Conservation (phyloP, 108 stramenopile genomes). For the Seminavis robusta region DNA sequence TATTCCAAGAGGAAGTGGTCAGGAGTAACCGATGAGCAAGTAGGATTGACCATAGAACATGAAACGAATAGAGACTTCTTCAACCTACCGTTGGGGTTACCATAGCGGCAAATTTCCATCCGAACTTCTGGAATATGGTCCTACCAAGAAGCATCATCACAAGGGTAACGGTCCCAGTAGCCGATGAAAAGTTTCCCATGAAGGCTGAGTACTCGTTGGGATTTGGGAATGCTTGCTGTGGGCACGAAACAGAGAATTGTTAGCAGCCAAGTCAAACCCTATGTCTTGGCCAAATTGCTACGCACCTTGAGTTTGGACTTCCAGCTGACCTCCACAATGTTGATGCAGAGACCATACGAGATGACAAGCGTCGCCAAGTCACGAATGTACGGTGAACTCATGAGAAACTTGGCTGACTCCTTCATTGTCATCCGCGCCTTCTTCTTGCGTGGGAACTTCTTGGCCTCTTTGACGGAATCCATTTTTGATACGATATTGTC, state of each 20-base stretch:
- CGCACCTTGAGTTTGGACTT: slow-evolving; percentile 98
- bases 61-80: not conserved
- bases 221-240: slow-evolving; percentile 92
- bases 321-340: slow-evolving; percentile 99
- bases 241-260: too few species aligned
- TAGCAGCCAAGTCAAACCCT: not conserved
- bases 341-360: slow-evolving; percentile 98
- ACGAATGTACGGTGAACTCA: slow-evolving; percentile 87
- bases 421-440: slow-evolving; percentile 84
- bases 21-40: not conserved
- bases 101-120: slow-evolving; percentile 91
- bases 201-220: slow-evolving; percentile 97
- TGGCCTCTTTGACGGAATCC: slow-evolving; percentile 40
- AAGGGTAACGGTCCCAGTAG: slow-evolving; percentile 93
- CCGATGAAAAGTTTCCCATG: slow-evolving; percentile 97
- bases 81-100: slow-evolving; percentile 78
- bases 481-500: slow-evolving; percentile 70
- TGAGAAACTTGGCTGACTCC: slow-evolving; percentile 91
- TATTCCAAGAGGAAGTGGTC: not conserved
- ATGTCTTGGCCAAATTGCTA: slow-evolving; percentile 9
- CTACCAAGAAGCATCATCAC: slow-evolving; percentile 96
- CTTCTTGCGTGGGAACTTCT: slow-evolving; percentile 62
- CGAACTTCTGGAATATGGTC: slow-evolving; percentile 89
- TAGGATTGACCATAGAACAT: not conserved
- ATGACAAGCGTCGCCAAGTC: slow-evolving; percentile 93